Base-by-base conservation (phyloP, 192 early-diverging fungal genomes). In the Geosiphon pyriformis region DNA sequence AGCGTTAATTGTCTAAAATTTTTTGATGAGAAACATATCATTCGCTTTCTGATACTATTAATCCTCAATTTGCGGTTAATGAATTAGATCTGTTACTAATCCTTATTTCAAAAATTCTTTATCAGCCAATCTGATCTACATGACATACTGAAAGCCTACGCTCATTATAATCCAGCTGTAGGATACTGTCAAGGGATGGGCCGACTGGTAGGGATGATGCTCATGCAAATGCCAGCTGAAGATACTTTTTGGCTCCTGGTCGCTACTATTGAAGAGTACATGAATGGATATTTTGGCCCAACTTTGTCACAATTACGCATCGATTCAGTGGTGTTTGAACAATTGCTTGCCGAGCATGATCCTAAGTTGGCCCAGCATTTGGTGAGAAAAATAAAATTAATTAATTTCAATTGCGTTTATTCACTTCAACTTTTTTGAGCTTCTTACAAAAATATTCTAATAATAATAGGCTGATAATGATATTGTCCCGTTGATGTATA, bases 121-220 rank as follows among this genome's bases (percentile, higher is more conserved):
- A 31, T 59, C 37, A 59, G 58, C 1, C 93, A 94, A 75, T 76
- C 75, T 32, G 88, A 93, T 72, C 73, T 98, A 22, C 79, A 85
- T n/a, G 79, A 80, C 3, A 78, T 97, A 4, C 76, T 98, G 27
- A 83, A 85, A 46, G 91, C 92, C 0, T 98, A 94, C 67, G 90
- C 94, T 1, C 85, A 92, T 23, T 90, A 94, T 74, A 92, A 97
- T 66, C 82, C 82, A 2, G 68, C 76, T 26, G 74, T 97, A 4
- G 96, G 94, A 30, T 98, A 98, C 74, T 96, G 94, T 70, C 96
- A 96, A 72, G 96, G 96, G 10, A 96, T 96, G 94, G 92, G 93
- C 0, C 83, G 93, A 53, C 62, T 98, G 48, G 95, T 87, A 15
- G 94, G 94, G 0, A 85, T 94, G 78, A 87, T 96, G 75, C 72